Evolutionary conservation across 306 rosid species (phyloP).

Genomic region (Calophaca sinica): DNA sequence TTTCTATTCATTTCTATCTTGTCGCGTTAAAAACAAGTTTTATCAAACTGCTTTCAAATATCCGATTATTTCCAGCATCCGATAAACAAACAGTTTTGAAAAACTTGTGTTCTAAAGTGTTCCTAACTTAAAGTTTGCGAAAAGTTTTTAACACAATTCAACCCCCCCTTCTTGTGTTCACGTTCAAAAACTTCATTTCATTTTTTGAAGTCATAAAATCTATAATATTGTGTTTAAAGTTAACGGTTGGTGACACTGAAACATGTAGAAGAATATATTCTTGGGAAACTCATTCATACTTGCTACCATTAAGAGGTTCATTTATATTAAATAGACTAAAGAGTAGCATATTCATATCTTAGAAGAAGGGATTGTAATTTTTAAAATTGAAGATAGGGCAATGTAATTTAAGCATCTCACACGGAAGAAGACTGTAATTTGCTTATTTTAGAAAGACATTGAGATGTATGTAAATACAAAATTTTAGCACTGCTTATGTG

Average conservation of each 20-base stretch:
- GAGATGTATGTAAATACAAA: conserved; percentile 15
- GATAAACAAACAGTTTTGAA: too few species aligned
- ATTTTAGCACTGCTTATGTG: conserved; percentile 13
- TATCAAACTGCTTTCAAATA: too few species aligned
- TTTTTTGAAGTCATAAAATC: background rate
- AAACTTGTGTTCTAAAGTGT: too few species aligned
- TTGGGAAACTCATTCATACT: background rate
- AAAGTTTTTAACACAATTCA: too few species aligned
- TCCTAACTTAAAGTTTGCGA: too few species aligned
- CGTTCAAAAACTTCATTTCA: background rate
- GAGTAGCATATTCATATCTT: background rate
- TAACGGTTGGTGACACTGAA: background rate
- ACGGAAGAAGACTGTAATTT: background rate
- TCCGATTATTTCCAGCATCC: too few species aligned
- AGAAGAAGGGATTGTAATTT: background rate
- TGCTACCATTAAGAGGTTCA: background rate
- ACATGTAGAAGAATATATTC: background rate
- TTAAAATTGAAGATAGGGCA: background rate
- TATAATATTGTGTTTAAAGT: background rate
- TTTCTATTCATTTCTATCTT: too few species aligned
- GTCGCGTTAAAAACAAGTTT: too few species aligned
- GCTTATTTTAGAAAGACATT: conserved; percentile 6
- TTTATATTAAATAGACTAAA: background rate
- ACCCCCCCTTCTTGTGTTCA: too few species aligned
- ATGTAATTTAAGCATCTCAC: background rate